phyloP scores from a whole-genome alignment of 345 rosid genomes.

The Eucalyptus urophylla region DNA sequence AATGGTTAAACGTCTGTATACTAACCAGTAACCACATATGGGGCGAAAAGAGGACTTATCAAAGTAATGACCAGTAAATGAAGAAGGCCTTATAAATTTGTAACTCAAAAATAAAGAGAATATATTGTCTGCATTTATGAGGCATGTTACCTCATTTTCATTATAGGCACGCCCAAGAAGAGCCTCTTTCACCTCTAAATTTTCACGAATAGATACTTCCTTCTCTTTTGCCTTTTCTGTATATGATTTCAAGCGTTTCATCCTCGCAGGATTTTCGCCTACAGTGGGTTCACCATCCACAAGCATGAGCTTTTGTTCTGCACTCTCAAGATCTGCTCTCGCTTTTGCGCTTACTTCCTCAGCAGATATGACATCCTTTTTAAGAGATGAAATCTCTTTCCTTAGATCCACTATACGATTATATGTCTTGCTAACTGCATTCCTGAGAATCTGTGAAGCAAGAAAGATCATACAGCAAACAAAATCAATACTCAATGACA shows the following conservation, averaged over 20 bases:
- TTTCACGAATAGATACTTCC: slow-evolving; percentile 47
- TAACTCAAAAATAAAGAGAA: neutral
- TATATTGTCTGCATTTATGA: neutral
- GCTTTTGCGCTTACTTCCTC: slow-evolving; percentile 70
- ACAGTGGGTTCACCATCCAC: slow-evolving; percentile 89
- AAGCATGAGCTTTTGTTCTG: slow-evolving; percentile 73
- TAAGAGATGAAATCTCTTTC: slow-evolving; percentile 71
- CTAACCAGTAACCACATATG: neutral
- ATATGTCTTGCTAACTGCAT: slow-evolving; percentile 86
- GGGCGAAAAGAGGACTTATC: neutral
- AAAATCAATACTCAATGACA: neutral
- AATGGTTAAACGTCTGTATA: neutral
- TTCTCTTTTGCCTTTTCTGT: slow-evolving; percentile 62
- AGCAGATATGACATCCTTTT: slow-evolving; percentile 43
- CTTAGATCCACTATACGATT: slow-evolving; percentile 83
- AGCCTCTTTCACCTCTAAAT: slow-evolving; percentile 80
- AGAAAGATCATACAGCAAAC: neutral
- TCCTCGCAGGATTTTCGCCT: slow-evolving; percentile 76
- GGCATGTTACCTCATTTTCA: slow-evolving; percentile 69
- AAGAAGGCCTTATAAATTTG: neutral
- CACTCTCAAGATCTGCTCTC: slow-evolving; percentile 59
- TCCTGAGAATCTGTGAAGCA: slow-evolving; percentile 61
- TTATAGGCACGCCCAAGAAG: slow-evolving; percentile 74
- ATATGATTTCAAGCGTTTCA: slow-evolving; percentile 61
- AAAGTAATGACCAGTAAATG: neutral